Conservation (phyloP, 495 filamentous ascomycete species). For the Neurospora pannonica region DNA sequence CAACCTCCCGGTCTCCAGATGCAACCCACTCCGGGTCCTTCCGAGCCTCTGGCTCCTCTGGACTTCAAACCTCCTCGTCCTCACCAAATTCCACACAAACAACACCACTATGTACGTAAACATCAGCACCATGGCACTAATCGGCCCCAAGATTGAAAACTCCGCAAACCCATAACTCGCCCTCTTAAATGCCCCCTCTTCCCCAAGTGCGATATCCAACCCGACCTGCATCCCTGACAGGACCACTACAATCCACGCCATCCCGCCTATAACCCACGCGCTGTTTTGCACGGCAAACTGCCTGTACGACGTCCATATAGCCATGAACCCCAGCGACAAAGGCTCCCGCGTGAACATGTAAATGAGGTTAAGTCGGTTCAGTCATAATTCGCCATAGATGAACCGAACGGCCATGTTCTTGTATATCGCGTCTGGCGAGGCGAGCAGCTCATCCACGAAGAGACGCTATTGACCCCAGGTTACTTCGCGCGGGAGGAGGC, state of each 20-base stretch:
- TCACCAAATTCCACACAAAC: background rate
- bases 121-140: background rate
- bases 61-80: background rate
- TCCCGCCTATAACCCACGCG: slow-evolving; percentile 30
- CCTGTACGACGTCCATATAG: slow-evolving; percentile 21
- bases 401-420: slow-evolving; percentile 28
- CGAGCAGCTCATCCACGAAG: no score
- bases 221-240: slow-evolving; percentile 54
- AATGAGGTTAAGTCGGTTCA: slow-evolving; percentile 31
- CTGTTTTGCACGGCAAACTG: slow-evolving; percentile 39
- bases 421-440: no score
- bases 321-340: slow-evolving; percentile 12
- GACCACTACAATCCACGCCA: slow-evolving; percentile 43
- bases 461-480: no score
- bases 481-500: no score
- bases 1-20: background rate
- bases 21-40: background rate
- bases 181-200: slow-evolving; percentile 26
- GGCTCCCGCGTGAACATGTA: slow-evolving; percentile 8
- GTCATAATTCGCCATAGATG: slow-evolving; percentile 35
- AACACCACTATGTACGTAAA: background rate
- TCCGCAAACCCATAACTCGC: slow-evolving; percentile 46
- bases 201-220: slow-evolving; percentile 21
- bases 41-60: background rate
- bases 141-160: slow-evolving; percentile 33